Evolutionary conservation across 805 yeast species (phyloP).

Genomic region (Candida ulmi): DNA sequence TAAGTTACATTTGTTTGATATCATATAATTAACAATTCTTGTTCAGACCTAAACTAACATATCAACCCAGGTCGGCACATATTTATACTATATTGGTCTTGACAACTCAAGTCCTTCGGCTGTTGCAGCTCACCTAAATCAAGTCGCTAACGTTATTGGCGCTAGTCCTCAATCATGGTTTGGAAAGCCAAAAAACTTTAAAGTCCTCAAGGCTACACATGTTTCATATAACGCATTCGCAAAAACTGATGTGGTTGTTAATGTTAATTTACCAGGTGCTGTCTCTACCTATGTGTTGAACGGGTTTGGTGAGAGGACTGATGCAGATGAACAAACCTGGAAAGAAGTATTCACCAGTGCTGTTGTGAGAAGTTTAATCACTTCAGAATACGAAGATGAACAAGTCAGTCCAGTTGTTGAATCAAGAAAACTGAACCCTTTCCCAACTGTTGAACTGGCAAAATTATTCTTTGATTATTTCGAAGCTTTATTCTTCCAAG

Average conservation of each 20-base stretch:
- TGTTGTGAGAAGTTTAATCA: slow-evolving; percentile 66
- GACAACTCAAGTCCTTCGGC: slow-evolving; percentile 75
- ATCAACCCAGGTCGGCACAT: slow-evolving; percentile 54
- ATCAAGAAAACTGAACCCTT: slow-evolving; percentile 77
- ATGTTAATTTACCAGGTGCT: slow-evolving; percentile 71
- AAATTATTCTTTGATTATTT: slow-evolving; percentile 56
- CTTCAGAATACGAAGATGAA: slow-evolving; percentile 70
- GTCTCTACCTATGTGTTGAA: slow-evolving; percentile 48
- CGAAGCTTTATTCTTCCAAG: slow-evolving; percentile 59
- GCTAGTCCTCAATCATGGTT: slow-evolving; percentile 73
- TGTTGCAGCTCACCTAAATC: slow-evolving; percentile 69
- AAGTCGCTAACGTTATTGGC: slow-evolving; percentile 56
- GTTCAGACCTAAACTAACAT: slow-evolving; percentile 9
- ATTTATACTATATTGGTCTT: slow-evolving; percentile 66
- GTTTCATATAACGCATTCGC: slow-evolving; percentile 69
- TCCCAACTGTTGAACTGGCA: slow-evolving; percentile 43
- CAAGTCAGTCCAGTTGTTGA: slow-evolving; percentile 69
- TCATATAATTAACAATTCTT: too few species aligned
- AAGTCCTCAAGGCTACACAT: slow-evolving; percentile 65
- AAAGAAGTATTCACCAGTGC: slow-evolving; percentile 51
- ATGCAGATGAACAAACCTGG: slow-evolving; percentile 50
- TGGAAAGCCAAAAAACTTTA: slow-evolving; percentile 65
- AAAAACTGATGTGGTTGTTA: slow-evolving; percentile 63
- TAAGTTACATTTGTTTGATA: too few species aligned
- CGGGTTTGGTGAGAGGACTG: slow-evolving; percentile 42